Evolutionary conservation across 768 basidiomycete genomes (phyloP).

Genomic region (Suillus decipiens): DNA sequence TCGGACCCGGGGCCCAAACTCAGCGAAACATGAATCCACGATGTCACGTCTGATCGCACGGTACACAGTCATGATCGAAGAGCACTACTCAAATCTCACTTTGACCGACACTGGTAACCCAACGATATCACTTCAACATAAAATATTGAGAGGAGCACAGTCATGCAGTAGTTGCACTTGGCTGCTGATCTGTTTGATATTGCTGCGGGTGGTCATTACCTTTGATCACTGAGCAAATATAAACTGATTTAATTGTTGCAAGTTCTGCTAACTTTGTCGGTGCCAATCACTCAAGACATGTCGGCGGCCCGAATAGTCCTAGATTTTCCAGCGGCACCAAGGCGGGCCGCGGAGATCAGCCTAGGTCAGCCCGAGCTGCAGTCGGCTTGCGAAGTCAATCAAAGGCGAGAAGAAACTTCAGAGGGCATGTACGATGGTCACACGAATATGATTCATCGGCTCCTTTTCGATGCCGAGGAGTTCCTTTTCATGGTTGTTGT

Average conservation of each 20-base stretch:
- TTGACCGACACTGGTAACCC: neutral
- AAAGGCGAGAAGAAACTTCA: neutral
- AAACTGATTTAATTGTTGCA: neutral
- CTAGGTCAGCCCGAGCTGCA: neutral
- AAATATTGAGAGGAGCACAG: neutral
- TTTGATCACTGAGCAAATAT: neutral
- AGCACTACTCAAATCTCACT: neutral
- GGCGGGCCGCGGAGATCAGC: neutral
- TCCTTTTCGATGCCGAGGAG: neutral
- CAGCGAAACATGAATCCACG: neutral
- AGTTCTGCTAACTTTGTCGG: neutral
- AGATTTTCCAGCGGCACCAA: neutral
- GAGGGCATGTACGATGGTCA: neutral
- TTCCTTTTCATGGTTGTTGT: slow-evolving; percentile 1
- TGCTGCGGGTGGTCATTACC: neutral
- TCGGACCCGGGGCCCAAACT: slow-evolving; percentile 6
- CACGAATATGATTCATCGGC: neutral
- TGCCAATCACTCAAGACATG: neutral
- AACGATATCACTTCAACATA: neutral
- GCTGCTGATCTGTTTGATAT: neutral
- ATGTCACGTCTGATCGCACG: neutral
- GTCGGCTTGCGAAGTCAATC: neutral
- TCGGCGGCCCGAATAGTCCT: slow-evolving; percentile 2
- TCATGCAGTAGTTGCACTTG: neutral
- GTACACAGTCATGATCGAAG: neutral